These are phyloP conservation scores for Hagleromyces aurorensis DNA, from an alignment of 805 yeast genomes.

Conservation along the genomic window DNA sequence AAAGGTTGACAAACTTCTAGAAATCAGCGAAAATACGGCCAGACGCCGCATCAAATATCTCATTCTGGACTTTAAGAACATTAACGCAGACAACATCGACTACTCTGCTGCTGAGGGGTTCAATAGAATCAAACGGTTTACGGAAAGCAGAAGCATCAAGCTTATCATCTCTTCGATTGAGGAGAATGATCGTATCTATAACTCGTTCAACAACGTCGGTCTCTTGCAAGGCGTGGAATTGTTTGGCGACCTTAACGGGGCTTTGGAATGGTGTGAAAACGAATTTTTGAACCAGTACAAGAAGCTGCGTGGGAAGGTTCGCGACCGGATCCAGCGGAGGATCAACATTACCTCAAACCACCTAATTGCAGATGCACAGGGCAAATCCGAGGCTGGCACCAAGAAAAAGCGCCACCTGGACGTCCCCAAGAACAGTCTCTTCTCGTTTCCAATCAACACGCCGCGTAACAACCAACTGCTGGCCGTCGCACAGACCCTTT, in stretches of 20 bases:
- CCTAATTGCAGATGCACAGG: slow-evolving; percentile 8
- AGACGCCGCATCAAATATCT: slow-evolving; percentile 67
- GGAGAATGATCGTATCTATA: slow-evolving; percentile 56
- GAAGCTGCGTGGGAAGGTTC: slow-evolving; percentile 27
- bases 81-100: slow-evolving; percentile 63
- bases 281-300: slow-evolving; percentile 50
- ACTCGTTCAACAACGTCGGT: slow-evolving; percentile 76
- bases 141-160: slow-evolving; percentile 59
- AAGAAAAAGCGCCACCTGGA: slow-evolving; percentile 2
- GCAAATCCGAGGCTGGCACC: slow-evolving; percentile 2
- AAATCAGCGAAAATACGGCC: slow-evolving; percentile 34
- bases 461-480: slow-evolving; percentile 37
- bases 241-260: slow-evolving; percentile 74
- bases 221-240: slow-evolving; percentile 54
- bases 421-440: slow-evolving; percentile 5
- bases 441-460: slow-evolving; percentile 28
- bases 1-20: slow-evolving; percentile 58
- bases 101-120: slow-evolving; percentile 96
- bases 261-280: slow-evolving; percentile 96
- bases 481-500: slow-evolving; percentile 33
- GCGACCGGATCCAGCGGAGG: slow-evolving; percentile 9
- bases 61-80: slow-evolving; percentile 78
- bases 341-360: slow-evolving; percentile 7
- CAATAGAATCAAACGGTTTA: slow-evolving; percentile 71
- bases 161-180: slow-evolving; percentile 72